These are phyloP conservation scores for Lactarius pseudohatsudake DNA, from an alignment of 768 basidiomycete species.

Conservation along the genomic window DNA sequence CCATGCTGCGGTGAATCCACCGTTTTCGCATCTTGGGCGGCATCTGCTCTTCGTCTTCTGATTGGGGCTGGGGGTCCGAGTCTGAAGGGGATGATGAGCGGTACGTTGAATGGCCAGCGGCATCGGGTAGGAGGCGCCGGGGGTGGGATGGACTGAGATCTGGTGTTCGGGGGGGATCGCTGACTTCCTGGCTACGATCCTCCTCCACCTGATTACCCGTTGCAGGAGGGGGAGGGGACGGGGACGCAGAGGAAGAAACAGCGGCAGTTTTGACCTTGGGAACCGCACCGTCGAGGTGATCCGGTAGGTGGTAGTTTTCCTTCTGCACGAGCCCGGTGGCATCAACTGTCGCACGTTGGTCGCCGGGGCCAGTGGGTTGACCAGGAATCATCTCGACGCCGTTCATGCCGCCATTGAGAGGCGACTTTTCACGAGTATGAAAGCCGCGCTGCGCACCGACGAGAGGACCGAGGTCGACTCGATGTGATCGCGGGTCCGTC, in stretches of 20 bases:
- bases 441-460: constrained; percentile 62
- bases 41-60: constrained; percentile 26
- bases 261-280: constrained; percentile 6
- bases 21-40: constrained; percentile 31
- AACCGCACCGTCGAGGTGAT: neutral
- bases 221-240: constrained; percentile 21
- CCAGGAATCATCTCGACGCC: constrained; percentile 57
- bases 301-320: neutral
- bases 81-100: constrained; percentile 28
- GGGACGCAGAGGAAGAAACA: constrained; percentile 27
- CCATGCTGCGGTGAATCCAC: constrained; percentile 30
- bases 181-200: constrained; percentile 23
- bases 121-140: constrained; percentile 11
- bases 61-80: constrained; percentile 17
- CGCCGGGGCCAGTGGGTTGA: neutral
- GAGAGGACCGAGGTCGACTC: constrained; percentile 60
- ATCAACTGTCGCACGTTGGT: constrained; percentile 26
- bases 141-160: constrained; percentile 4
- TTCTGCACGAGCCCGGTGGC: neutral
- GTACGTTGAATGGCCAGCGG: constrained; percentile 10
- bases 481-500: constrained; percentile 20
- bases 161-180: neutral
- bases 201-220: constrained; percentile 35
- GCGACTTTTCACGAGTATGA: constrained; percentile 55
- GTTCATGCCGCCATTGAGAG: constrained; percentile 59